These are phyloP conservation scores for Kwoniella sp. DNA, from an alignment of 768 basidiomycete species.

Conservation along the genomic window DNA sequence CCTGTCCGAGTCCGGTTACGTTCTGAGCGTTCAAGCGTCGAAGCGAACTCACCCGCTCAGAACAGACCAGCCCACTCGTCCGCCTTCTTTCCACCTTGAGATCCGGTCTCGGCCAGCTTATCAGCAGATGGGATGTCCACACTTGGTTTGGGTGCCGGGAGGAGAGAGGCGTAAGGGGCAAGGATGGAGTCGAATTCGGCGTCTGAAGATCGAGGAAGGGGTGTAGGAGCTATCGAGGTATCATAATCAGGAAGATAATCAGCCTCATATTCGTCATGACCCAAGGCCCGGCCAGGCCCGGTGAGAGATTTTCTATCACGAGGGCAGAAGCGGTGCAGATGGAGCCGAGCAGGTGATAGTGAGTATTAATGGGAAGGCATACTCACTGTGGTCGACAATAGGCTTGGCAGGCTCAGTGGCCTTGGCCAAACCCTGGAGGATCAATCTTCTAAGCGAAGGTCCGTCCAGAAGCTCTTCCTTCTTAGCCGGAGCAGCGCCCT, in stretches of 20 bases:
- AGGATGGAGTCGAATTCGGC: slow-evolving; percentile 51
- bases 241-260: too few species aligned
- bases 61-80: slow-evolving; percentile 54
- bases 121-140: slow-evolving; percentile 33
- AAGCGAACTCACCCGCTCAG: slow-evolving; percentile 13
- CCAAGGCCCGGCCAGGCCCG: too few species aligned
- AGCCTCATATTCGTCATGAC: too few species aligned
- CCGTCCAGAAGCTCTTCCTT: slow-evolving; percentile 47
- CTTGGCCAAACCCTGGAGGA: slow-evolving; percentile 45
- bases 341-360: too few species aligned
- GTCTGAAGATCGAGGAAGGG: slow-evolving; percentile 40
- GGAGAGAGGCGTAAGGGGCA: slow-evolving; percentile 47
- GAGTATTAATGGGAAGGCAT: background rate
- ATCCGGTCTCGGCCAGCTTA: slow-evolving; percentile 30
- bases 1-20: too few species aligned
- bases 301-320: too few species aligned
- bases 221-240: slow-evolving; percentile 21
- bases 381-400: slow-evolving; percentile 37
- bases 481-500: slow-evolving; percentile 24
- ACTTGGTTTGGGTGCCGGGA: slow-evolving; percentile 43
- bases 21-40: too few species aligned
- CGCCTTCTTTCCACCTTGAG: slow-evolving; percentile 27
- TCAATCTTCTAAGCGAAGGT: slow-evolving; percentile 44
- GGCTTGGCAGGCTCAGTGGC: slow-evolving; percentile 44
- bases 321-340: too few species aligned